Evolutionary conservation across 208 protist genomes (phyloP), one percentile per base, ranked within the genome.

Genomic region (Leishmania amazonensis): DNA sequence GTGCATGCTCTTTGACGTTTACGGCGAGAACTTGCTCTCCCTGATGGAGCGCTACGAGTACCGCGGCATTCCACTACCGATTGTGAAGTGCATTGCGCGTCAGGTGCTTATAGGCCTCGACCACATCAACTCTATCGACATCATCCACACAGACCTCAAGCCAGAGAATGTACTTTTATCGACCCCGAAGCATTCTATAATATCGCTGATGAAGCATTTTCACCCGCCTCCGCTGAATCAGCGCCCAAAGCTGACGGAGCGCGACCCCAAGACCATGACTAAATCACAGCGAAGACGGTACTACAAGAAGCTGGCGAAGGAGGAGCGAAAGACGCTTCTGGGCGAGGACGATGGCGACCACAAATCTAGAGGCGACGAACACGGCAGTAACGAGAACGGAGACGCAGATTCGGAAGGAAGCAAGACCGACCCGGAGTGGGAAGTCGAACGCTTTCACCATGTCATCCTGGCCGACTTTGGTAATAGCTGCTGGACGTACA

Each of bases 81-180:
- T 99, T 57, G 98, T 99, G 13, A 99, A 99, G 88, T 88, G 84
- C 79, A 99, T 99, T 68, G 83, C 91, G 21, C 84, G 88, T 24
- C 94, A 98, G 85, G 90, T 98, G 35, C 91, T 98, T n/a, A 85
- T 97, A 28, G 98, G 86, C 9, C 89, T 99, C 13, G 96, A 99
- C 68, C 99, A 99, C 89, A 87, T 99, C 19, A 97, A 99, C 87
- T 84, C 76, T 11, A 95, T 98, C 71, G 78, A 95, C 71, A 98
- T 99, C 84, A 99, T 99, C 75, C 99, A 99, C 91, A 99, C 98
- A 0, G 99, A 99, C 85, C 80, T 99, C 31, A 99, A 99, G 83
- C 96, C 98, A 4, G 98, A 99, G 87, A 99, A 99, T 80, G 95
- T 99, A 11, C 83, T 99, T 5, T 84, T 99, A 73, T 91, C 93